Conservation (phyloP, 345 rosid genomes). For the Gossypium arboreum region DNA sequence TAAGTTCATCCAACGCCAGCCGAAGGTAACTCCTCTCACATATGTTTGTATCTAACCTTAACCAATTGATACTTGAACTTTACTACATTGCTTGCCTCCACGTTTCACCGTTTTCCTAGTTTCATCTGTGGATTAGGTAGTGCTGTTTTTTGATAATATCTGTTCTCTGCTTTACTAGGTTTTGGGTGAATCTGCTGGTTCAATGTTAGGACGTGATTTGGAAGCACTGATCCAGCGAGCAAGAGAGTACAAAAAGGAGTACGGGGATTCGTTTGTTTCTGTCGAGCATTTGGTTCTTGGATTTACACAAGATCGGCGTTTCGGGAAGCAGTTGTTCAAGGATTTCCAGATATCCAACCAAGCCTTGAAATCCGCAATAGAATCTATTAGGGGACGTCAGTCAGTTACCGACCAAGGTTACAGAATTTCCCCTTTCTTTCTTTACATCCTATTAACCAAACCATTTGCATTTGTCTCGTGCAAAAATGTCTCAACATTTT, state of each 20-base stretch:
- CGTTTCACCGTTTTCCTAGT: neutral
- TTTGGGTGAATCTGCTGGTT: constrained; percentile 79
- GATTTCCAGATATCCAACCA: constrained; percentile 73
- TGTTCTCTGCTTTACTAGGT: constrained; percentile 43
- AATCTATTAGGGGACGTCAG: constrained; percentile 91
- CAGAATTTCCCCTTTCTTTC: constrained; percentile 1
- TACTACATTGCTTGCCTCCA: neutral
- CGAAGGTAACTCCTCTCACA: constrained; percentile 54
- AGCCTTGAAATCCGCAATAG: constrained; percentile 72
- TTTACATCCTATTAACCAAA: neutral
- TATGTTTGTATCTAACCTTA: neutral
- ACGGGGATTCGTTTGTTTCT: constrained; percentile 85
- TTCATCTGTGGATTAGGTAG: neutral
- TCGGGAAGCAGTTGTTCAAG: constrained; percentile 82
- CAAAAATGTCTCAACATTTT: neutral
- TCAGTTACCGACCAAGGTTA: constrained; percentile 96
- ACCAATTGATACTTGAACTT: neutral
- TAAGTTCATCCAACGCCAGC: constrained; percentile 88
- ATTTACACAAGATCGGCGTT: constrained; percentile 71
- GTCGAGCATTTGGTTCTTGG: constrained; percentile 97
- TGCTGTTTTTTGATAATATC: constrained; percentile 15
- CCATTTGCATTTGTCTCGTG: neutral
- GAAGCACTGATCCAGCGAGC: constrained; percentile 84
- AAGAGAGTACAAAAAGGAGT: constrained; percentile 79
- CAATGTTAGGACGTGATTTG: constrained; percentile 94